Evolutionary conservation across 345 rosid species (phyloP).

Genomic region (Brassica napus): DNA sequence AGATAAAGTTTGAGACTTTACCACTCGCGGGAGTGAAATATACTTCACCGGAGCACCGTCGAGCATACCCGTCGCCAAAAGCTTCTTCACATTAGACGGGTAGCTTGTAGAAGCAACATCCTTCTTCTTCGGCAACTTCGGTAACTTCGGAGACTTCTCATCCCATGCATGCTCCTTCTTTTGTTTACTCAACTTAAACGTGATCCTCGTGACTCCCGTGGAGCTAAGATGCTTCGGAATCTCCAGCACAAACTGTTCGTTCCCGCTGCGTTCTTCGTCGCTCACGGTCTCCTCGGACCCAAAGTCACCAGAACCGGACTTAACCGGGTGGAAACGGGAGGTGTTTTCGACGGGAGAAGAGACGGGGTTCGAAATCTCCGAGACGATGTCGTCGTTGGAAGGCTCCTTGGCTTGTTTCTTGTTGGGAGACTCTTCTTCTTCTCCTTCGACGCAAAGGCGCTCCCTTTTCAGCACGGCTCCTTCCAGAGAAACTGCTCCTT

Average conservation of each 20-base stretch:
- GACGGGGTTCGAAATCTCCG: constrained; percentile 83
- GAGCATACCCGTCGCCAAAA: constrained; percentile 73
- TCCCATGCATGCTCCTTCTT: constrained; percentile 59
- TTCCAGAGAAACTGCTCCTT: constrained; percentile 51
- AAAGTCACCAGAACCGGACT: constrained; percentile 31
- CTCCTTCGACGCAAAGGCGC: constrained; percentile 37
- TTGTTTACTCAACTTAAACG: constrained; percentile 74
- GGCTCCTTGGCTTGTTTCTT: constrained; percentile 75
- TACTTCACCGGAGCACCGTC: constrained; percentile 87
- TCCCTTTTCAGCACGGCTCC: constrained; percentile 55
- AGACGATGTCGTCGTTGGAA: constrained; percentile 65
- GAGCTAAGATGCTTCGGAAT: constrained; percentile 83
- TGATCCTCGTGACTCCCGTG: constrained; percentile 82
- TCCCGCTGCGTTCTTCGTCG: constrained; percentile 53
- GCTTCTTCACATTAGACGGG: constrained; percentile 80
- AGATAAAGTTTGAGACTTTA: constrained; percentile 31
- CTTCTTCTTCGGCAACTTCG: constrained; percentile 83
- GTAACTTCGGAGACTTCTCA: background rate
- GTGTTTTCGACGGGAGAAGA: constrained; percentile 59
- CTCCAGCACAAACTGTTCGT: constrained; percentile 64
- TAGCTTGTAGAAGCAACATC: constrained; percentile 54
- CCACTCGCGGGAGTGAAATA: constrained; percentile 57
- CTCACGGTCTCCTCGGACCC: constrained; percentile 57
- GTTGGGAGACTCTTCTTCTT: constrained; percentile 26
- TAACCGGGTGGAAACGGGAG: constrained; percentile 46